Evolutionary conservation across 768 basidiomycete species (phyloP).

Genomic region (Agaricus sinodeliciosus): DNA sequence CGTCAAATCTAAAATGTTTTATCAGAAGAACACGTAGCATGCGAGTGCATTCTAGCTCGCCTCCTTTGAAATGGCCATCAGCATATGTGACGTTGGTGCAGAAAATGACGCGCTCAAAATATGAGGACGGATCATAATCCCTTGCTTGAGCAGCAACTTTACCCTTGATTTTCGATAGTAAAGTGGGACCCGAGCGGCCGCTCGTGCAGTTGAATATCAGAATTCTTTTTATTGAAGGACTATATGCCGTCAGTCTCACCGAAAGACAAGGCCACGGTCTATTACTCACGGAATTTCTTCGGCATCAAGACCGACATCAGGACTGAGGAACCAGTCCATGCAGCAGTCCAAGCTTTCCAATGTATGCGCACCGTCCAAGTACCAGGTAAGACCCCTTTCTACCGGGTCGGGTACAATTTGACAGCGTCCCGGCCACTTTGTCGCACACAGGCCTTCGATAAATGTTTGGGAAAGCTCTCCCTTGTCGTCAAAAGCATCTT

Average conservation of each 20-base stretch:
- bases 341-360: slow-evolving; percentile 84
- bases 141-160: slow-evolving; percentile 38
- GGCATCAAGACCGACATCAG: slow-evolving; percentile 41
- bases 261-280: slow-evolving; percentile 3
- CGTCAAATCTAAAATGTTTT: slow-evolving; percentile 59
- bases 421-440: slow-evolving; percentile 94
- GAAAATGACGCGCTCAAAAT: slow-evolving; percentile 88
- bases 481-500: slow-evolving; percentile 17
- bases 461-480: slow-evolving; percentile 44
- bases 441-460: slow-evolving; percentile 52
- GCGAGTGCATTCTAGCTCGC: slow-evolving; percentile 30
- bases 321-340: slow-evolving; percentile 79
- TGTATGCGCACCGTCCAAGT: slow-evolving; percentile 94
- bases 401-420: slow-evolving; percentile 69
- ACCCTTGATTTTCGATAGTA: slow-evolving; percentile 56
- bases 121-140: slow-evolving; percentile 30
- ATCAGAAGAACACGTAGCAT: background rate
- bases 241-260: background rate
- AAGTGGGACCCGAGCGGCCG: slow-evolving; percentile 73
- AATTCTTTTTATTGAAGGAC: slow-evolving; percentile 37
- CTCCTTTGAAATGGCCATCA: slow-evolving; percentile 86
- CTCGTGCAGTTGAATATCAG: slow-evolving; percentile 94
- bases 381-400: slow-evolving; percentile 61
- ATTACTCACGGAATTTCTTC: slow-evolving; percentile 7
- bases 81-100: slow-evolving; percentile 95